Conservation (phyloP, 1,139 yeast species). For the Barnettozyma hawaiiensis region DNA sequence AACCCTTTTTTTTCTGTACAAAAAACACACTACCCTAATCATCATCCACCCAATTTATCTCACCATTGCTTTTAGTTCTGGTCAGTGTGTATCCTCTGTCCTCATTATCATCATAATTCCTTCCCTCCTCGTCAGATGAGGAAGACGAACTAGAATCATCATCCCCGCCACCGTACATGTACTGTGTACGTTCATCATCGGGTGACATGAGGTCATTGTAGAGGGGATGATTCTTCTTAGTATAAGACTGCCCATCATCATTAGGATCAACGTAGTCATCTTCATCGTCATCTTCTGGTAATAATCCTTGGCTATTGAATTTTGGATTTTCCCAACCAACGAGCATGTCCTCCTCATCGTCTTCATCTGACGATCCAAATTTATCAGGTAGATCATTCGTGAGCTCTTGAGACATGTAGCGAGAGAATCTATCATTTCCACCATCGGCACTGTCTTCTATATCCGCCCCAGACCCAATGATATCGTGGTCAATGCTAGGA, state of each 20-base stretch:
- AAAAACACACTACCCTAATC: slow-evolving; percentile 29
- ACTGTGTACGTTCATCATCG: slow-evolving; percentile 23
- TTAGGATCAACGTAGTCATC: slow-evolving; percentile 76
- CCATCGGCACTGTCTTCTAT: slow-evolving; percentile 21
- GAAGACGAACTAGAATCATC: slow-evolving; percentile 11
- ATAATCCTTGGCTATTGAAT: slow-evolving; percentile 8
- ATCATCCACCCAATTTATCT: slow-evolving; percentile 34
- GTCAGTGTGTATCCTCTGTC: slow-evolving; percentile 32
- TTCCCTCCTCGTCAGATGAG: slow-evolving; percentile 18
- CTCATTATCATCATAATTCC: slow-evolving; percentile 12
- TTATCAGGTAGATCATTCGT: slow-evolving; percentile 56
- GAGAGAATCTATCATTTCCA: slow-evolving; percentile 54
- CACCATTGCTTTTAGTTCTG: slow-evolving; percentile 38
- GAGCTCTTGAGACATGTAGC: slow-evolving; percentile 81
- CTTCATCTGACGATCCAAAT: slow-evolving; percentile 46
- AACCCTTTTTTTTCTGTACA: slow-evolving; percentile 12
- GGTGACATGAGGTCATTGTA: slow-evolving; percentile 34
- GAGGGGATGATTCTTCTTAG: slow-evolving; percentile 53
- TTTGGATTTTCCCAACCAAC: slow-evolving; percentile 22
- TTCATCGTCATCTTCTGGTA: slow-evolving; percentile 35
- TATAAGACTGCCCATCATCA: slow-evolving; percentile 74
- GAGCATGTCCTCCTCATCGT: slow-evolving; percentile 45
- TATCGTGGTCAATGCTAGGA: slow-evolving; percentile 34
- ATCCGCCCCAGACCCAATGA: slow-evolving; percentile 23
- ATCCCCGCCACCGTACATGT: slow-evolving; percentile 16